These are phyloP conservation scores for Alternaria dauci DNA, from an alignment of 2,329 filamentous ascomycete genomes.

Conservation along the genomic window DNA sequence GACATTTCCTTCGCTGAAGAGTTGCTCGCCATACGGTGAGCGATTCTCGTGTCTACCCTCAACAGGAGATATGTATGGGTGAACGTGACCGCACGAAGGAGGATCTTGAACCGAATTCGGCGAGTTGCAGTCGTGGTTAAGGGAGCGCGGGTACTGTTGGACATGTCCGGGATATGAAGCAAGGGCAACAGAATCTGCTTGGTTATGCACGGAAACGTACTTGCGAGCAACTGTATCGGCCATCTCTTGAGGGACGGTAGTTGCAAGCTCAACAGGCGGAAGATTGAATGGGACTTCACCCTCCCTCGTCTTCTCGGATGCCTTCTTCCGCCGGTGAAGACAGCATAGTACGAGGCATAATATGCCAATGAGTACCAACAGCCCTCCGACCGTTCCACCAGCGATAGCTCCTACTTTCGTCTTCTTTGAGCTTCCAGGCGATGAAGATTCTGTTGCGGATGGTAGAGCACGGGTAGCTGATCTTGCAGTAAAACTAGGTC, in stretches of 20 bases:
- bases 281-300: slow-evolving; percentile 11
- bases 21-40: slow-evolving; percentile 23
- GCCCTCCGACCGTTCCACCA: slow-evolving; percentile 53
- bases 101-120: slow-evolving; percentile 28
- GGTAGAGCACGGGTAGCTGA: slow-evolving; percentile 60
- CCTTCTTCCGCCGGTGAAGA: slow-evolving; percentile 48
- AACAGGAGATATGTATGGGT: slow-evolving; percentile 25
- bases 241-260: slow-evolving; percentile 44
- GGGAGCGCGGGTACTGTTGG: slow-evolving; percentile 31
- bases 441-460: slow-evolving; percentile 31
- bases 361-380: slow-evolving; percentile 43
- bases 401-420: slow-evolving; percentile 50
- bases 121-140: slow-evolving; percentile 30
- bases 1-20: slow-evolving; percentile 21
- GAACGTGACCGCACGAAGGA: slow-evolving; percentile 20
- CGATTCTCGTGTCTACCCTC: slow-evolving; percentile 11
- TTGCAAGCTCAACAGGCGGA: slow-evolving; percentile 44
- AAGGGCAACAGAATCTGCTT: slow-evolving; percentile 24
- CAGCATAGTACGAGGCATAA: slow-evolving; percentile 48
- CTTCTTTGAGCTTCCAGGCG: slow-evolving; percentile 23
- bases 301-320: slow-evolving; percentile 33
- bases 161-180: slow-evolving; percentile 20
- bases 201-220: slow-evolving; percentile 40
- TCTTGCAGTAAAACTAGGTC: slow-evolving; percentile 57
- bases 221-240: slow-evolving; percentile 33